Conservation (phyloP, 257 asterid genomes). For the Lavandula angustifolia region DNA sequence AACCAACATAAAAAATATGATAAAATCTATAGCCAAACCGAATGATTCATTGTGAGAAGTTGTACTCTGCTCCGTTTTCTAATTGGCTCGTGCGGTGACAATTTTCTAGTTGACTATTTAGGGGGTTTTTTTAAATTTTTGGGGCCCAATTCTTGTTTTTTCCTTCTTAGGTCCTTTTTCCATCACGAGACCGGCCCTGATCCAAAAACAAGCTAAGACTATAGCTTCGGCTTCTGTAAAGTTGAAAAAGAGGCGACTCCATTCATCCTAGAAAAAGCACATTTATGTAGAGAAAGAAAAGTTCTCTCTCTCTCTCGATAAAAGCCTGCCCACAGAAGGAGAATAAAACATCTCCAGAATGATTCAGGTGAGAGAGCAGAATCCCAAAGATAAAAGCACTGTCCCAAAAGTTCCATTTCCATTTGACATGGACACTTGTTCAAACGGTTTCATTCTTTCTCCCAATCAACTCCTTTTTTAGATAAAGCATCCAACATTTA, state of each 20-base stretch:
- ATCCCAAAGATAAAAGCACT: constrained; percentile 38
- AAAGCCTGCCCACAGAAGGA: constrained; percentile 25
- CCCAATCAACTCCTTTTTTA: constrained; percentile 41
- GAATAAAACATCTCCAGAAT: constrained; percentile 45
- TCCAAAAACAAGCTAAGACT: too few species aligned
- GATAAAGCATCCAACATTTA: constrained; percentile 36
- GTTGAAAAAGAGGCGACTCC: constrained; percentile 29
- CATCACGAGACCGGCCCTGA: too few species aligned
- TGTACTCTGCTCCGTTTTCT: too few species aligned
- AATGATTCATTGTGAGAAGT: too few species aligned
- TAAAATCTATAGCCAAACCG: too few species aligned
- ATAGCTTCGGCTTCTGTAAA: too few species aligned
- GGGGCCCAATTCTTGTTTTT: too few species aligned
- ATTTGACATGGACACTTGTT: constrained; percentile 38
- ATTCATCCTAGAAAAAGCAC: constrained; percentile 37
- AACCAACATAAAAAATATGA: too few species aligned
- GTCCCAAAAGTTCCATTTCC: constrained; percentile 20
- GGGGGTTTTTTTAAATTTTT: too few species aligned
- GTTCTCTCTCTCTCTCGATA: constrained; percentile 17
- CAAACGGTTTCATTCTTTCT: constrained; percentile 43
- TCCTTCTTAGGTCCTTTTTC: too few species aligned
- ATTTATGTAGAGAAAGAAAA: constrained; percentile 16
- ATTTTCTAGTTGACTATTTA: too few species aligned
- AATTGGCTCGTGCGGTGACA: too few species aligned
- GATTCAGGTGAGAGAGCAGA: constrained; percentile 39